Evolutionary conservation across 2,329 filamentous ascomycete genomes (phyloP).

Genomic region (Aspergillus neoniger): DNA sequence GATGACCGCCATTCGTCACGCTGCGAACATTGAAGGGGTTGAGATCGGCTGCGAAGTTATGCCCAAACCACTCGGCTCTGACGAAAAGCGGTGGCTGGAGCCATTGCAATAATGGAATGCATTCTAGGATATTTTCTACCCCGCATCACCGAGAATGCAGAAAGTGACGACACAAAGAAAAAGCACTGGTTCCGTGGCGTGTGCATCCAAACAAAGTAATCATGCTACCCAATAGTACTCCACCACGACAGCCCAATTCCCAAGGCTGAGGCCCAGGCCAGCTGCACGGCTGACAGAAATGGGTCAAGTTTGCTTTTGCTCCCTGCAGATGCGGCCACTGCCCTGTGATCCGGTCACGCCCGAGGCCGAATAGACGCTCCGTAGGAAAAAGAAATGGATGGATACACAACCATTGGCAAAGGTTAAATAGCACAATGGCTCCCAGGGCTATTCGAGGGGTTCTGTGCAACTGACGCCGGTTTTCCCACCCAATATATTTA

Average conservation of each 20-base stretch:
- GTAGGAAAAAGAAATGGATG: neutral
- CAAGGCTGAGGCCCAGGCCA: neutral
- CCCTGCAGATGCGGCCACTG: neutral
- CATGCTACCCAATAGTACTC: neutral
- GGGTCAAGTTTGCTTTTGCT: neutral
- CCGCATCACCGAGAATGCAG: neutral
- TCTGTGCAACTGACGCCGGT: no score
- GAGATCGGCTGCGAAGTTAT: slow-evolving; percentile 54
- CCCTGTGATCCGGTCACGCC: neutral
- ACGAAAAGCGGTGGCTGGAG: slow-evolving; percentile 31
- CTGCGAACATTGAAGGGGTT: slow-evolving; percentile 50
- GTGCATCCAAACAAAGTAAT: neutral
- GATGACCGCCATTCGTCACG: slow-evolving; percentile 52
- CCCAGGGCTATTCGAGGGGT: neutral
- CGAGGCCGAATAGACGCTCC: neutral
- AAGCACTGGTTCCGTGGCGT: neutral
- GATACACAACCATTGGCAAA: neutral
- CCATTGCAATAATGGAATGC: neutral
- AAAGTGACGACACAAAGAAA: neutral
- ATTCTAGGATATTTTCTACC: neutral
- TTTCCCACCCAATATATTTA: no score
- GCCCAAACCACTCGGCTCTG: slow-evolving; percentile 54
- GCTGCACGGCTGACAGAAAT: neutral
- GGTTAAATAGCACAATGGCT: neutral
- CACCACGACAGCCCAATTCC: neutral